These are phyloP conservation scores for Tetradesmus lagerheimii DNA, from an alignment of 139 green algal genomes.

Conservation along the genomic window DNA sequence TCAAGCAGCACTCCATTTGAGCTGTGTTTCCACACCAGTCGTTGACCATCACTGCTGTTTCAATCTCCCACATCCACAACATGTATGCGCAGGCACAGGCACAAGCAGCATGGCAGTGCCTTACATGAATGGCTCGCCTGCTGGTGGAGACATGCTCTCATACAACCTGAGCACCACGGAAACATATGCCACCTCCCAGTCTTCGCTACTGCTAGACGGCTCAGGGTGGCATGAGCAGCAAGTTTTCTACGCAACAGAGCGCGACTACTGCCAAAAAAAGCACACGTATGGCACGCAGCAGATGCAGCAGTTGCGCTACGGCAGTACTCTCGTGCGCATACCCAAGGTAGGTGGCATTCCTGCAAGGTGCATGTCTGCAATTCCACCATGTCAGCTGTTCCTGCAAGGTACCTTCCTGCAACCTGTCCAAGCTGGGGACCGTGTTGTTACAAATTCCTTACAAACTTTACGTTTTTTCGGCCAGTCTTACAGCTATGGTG, in stretches of 20 bases:
- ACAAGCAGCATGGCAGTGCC: not conserved
- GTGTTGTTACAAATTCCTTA: no score
- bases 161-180: not conserved
- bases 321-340: not conserved
- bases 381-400: not conserved
- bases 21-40: no score
- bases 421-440: no score
- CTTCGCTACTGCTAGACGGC: not conserved
- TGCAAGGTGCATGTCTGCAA: no score
- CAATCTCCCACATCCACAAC: no score
- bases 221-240: conserved; percentile 1
- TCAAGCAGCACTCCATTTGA: no score
- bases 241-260: conserved; percentile 32
- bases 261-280: not conserved
- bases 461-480: no score
- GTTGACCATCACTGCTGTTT: no score
- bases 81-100: no score
- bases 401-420: not conserved
- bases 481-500: no score
- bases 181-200: not conserved
- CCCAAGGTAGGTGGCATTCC: not conserved
- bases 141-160: not conserved
- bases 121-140: not conserved
- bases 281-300: conserved; percentile 20
- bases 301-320: not conserved